Base-by-base conservation (phyloP, 345 rosid species). In the Turritis glabra region DNA sequence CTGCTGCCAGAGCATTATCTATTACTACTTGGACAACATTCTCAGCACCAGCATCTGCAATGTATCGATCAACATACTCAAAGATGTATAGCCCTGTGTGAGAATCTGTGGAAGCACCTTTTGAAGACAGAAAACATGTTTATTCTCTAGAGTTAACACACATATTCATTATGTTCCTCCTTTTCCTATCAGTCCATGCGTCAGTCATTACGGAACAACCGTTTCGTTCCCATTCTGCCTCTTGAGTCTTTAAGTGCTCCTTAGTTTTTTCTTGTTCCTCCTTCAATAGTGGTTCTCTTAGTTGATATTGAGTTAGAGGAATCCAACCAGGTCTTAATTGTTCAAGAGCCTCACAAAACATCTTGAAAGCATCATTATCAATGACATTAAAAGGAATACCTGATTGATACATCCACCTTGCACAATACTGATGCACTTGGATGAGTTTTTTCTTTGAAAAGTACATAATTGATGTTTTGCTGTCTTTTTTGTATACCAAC, bases 371-470 rank as follows among this genome's bases (percentile, higher is more conserved):
- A n/a, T 71, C 68, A 60, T 60, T 71, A 23, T 60, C 60, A 59
- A 60, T 60, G 5, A 7, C 50, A 48, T 48, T 71, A 7, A 71
- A 47, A 59, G 58, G 35, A 60, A 25, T 60, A 60, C 48, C 0
- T 44, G 55, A 21, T 8, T 46, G 47, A 33, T 57, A 70, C 3
- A 57, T 44, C 55, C 66, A 70, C 22, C 66, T 70, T 46, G 66
- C 17, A 58, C 12, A 70, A 43, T 56, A 70, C 0, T 70, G 47
- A 1, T 15, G 56, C 23, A 67, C 37, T 15, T 22, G 23, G 23
- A 67, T 67, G 59, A 4, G 17, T 14, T 5, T 70, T 70, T 6
- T 15, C 54, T 21, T 70, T 58, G 22, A 19, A 69, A 0, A 68
- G n/a, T 13, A 10, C 18, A 38, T 0, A 12, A 17, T 26, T 53